phyloP scores from a whole-genome alignment of 768 basidiomycete species.

The Stropharia rugosoannulata region DNA sequence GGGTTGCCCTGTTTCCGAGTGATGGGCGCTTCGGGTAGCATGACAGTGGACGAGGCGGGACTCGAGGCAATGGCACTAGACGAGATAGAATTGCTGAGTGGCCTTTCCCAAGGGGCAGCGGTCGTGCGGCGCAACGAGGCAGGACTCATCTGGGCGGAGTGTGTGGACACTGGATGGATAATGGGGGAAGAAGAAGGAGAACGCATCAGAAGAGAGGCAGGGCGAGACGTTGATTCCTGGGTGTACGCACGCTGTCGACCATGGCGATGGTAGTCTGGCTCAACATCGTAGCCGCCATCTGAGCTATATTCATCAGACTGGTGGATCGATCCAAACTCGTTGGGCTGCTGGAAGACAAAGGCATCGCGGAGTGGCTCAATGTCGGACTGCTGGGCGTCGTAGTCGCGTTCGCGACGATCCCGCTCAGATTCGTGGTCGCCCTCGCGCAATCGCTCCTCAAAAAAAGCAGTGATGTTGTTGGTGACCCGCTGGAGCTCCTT shows the following conservation, averaged over 20 bases:
- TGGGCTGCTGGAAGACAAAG: slow-evolving; percentile 57
- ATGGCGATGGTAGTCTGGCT: slow-evolving; percentile 63
- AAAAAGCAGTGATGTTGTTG: slow-evolving; percentile 90
- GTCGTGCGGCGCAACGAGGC: slow-evolving; percentile 66
- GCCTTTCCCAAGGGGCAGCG: slow-evolving; percentile 66
- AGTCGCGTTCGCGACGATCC: slow-evolving; percentile 55
- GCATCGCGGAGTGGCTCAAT: slow-evolving; percentile 58
- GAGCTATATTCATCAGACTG: slow-evolving; percentile 72
- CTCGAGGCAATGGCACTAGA: slow-evolving; percentile 57
- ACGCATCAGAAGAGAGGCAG: slow-evolving; percentile 46
- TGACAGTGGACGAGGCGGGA: slow-evolving; percentile 56
- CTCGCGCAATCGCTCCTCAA: slow-evolving; percentile 86
- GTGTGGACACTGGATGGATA: slow-evolving; percentile 59
- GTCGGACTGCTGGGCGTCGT: slow-evolving; percentile 59
- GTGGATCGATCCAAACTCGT: slow-evolving; percentile 49
- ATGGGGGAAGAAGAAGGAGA: slow-evolving; percentile 50
- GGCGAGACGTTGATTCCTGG: slow-evolving; percentile 27
- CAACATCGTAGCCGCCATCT: slow-evolving; percentile 82
- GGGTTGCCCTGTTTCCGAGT: slow-evolving; percentile 60
- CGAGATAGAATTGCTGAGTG: slow-evolving; percentile 52
- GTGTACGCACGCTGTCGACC: slow-evolving; percentile 76
- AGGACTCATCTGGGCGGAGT: slow-evolving; percentile 63
- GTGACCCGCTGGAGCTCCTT: slow-evolving; percentile 93
- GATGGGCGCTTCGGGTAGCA: slow-evolving; percentile 63
- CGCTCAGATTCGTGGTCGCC: slow-evolving; percentile 71